Evolutionary conservation across 2,329 filamentous ascomycete species (phyloP), one percentile per base, ranked within the genome.

Genomic region (Penicillium nordicum): DNA sequence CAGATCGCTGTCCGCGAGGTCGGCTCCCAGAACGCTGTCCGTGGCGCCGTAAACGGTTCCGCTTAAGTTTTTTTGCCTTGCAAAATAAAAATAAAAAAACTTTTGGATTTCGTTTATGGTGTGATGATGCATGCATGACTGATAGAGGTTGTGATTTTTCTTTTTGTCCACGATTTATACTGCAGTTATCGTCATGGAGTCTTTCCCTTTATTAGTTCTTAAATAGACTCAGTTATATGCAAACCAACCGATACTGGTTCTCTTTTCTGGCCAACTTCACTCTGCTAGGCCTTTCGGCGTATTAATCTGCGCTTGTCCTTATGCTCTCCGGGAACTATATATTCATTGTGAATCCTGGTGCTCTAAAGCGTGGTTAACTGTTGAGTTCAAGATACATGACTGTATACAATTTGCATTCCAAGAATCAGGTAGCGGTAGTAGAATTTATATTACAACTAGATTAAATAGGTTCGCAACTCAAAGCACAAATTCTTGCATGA

Each of bases 1-100:
- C 90, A 88, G 48, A 82, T 96, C 64, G 89, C 92, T 41, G 87
- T 88, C 55, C 83, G 93, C 62, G 92, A 96, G 74, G 88, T 96
- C 47, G 92, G 93, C 62, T 89, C 85, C 58, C 93, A 96, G 80
- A 88, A 88, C 42, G 92, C 91, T 64, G 86, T 94, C 57, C 81
- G 91, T 66, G 90, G 89, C 46, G 74, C 69, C 51, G 70, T 84
- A 46, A 79, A 81, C 61, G 74, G 64, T 58, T 66, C 64, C 41
- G 60, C 64, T 50, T 66, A 65, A 53, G 53, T 54, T 23, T 51
- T 45, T 51, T 46, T 14, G 25, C 43, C 44, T 23, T 37, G 37
- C 37, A 45, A 50, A 43, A 44, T 36, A 49, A 42, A 55, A 49
- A 48, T 50, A 44, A 42, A 59, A 59, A 62, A 52, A 58, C 47